Conservation (phyloP, 2,329 filamentous ascomycete genomes). For the Trichoderma simmonsii region DNA sequence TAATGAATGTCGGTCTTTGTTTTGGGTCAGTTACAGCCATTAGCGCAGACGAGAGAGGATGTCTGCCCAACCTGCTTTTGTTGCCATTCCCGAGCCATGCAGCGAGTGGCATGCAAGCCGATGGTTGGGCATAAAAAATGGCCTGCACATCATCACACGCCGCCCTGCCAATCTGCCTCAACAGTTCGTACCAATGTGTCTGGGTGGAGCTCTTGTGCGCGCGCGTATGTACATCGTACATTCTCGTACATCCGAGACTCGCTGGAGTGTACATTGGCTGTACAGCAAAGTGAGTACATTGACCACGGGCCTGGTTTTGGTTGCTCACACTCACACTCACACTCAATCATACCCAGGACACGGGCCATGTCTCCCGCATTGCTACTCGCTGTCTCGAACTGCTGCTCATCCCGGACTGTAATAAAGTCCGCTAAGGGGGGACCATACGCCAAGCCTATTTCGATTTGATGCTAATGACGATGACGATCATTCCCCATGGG, state of each 20-base stretch:
- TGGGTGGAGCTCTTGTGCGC: constrained; percentile 2
- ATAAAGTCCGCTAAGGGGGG: not conserved
- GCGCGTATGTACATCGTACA: constrained; percentile 2
- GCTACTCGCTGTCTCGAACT: not conserved
- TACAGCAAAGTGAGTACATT: not conserved
- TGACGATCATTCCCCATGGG: constrained; percentile 8
- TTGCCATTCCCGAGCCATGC: constrained; percentile 2
- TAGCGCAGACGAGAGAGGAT: not conserved
- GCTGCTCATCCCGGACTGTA: not conserved
- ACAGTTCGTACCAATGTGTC: constrained; percentile 15
- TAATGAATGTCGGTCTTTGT: constrained; percentile 2
- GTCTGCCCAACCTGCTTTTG: constrained; percentile 9
- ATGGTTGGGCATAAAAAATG: constrained; percentile 15
- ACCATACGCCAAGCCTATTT: not conserved
- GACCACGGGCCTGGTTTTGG: not conserved
- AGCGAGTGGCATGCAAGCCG: not conserved
- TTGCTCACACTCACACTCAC: not conserved
- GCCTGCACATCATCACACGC: constrained; percentile 11
- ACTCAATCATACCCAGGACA: not conserved
- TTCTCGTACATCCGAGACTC: constrained; percentile 1
- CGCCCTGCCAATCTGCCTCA: constrained; percentile 8
- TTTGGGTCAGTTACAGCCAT: not conserved
- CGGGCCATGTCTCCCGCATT: not conserved
- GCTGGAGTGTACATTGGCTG: not conserved
- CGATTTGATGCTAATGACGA: not conserved